phyloP scores from a whole-genome alignment of 805 yeast genomes.

The Yamadazyma insecticola region DNA sequence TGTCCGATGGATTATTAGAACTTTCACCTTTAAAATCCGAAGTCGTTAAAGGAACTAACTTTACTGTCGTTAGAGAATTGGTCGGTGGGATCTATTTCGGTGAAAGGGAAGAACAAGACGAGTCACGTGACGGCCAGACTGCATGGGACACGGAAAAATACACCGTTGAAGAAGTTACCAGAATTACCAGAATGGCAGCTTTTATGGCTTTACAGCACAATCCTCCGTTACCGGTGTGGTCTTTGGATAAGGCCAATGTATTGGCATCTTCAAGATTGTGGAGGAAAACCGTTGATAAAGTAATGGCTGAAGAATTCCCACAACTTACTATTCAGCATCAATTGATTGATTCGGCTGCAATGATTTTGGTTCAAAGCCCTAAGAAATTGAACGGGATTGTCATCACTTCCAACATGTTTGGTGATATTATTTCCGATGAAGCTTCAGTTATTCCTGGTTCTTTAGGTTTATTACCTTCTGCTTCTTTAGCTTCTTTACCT shows the following conservation, averaged over 20 bases:
- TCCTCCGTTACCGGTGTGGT: slow-evolving; percentile 95
- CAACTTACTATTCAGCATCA: slow-evolving; percentile 84
- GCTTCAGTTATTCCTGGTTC: slow-evolving; percentile 98
- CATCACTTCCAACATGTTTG: slow-evolving; percentile 94
- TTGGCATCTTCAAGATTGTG: slow-evolving; percentile 94
- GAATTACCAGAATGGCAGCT: slow-evolving; percentile 98
- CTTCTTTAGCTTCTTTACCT: slow-evolving; percentile 95
- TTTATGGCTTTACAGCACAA: slow-evolving; percentile 87
- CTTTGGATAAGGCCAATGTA: slow-evolving; percentile 95
- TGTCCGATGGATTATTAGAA: slow-evolving; percentile 74
- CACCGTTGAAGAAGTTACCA: slow-evolving; percentile 85
- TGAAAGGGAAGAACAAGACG: slow-evolving; percentile 88
- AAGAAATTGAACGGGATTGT: slow-evolving; percentile 88
- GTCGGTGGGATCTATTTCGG: slow-evolving; percentile 99
- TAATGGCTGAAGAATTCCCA: slow-evolving; percentile 86
- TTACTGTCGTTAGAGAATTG: slow-evolving; percentile 90
- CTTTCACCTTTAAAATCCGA: slow-evolving; percentile 86
- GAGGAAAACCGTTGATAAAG: slow-evolving; percentile 89
- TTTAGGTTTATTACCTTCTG: slow-evolving; percentile 90
- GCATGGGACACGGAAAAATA: slow-evolving; percentile 95
- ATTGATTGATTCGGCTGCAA: slow-evolving; percentile 97
- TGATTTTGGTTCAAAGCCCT: slow-evolving; percentile 92
- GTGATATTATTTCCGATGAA: slow-evolving; percentile 97
- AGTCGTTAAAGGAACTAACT: slow-evolving; percentile 84
- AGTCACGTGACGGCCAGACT: slow-evolving; percentile 53